phyloP scores from a whole-genome alignment of 805 yeast genomes.

The Zygotorulaspora florentina region DNA sequence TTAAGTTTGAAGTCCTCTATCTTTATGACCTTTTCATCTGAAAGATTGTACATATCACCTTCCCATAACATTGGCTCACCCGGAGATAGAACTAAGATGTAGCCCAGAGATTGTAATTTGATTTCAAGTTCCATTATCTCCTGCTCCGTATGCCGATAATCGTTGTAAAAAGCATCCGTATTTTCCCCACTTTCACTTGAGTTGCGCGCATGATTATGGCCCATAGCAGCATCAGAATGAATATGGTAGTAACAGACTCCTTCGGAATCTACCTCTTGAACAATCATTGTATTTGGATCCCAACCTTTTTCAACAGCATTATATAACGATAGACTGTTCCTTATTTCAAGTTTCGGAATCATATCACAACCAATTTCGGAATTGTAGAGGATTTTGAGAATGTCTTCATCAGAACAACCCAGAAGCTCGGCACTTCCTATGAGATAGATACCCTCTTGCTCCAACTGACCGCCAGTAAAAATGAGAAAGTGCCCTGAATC shows the following conservation, averaged over 20 bases:
- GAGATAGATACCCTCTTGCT: constrained; percentile 71
- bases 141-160: constrained; percentile 31
- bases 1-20: constrained; percentile 22
- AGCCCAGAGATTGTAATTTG: constrained; percentile 43
- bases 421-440: constrained; percentile 58
- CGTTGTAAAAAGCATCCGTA: constrained; percentile 22
- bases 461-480: constrained; percentile 62
- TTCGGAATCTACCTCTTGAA: constrained; percentile 28
- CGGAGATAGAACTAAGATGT: constrained; percentile 70
- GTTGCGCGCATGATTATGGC: constrained; percentile 7
- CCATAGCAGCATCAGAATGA: constrained; percentile 11
- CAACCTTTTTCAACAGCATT: constrained; percentile 23
- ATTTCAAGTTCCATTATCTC: constrained; percentile 27
- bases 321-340: constrained; percentile 27
- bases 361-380: constrained; percentile 51
- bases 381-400: constrained; percentile 43
- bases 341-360: constrained; percentile 31
- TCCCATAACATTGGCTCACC: constrained; percentile 88
- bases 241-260: constrained; percentile 27
- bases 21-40: constrained; percentile 35
- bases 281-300: constrained; percentile 27
- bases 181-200: constrained; percentile 7
- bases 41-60: constrained; percentile 62
- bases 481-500: constrained; percentile 71
- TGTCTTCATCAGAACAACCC: constrained; percentile 40